Percentiles rank a stretch among this genome's conserved stretches.
These are phyloP conservation scores for Penicillium hordei DNA, from an alignment of 2,329 filamentous ascomycete genomes.

Conservation along the genomic window DNA sequence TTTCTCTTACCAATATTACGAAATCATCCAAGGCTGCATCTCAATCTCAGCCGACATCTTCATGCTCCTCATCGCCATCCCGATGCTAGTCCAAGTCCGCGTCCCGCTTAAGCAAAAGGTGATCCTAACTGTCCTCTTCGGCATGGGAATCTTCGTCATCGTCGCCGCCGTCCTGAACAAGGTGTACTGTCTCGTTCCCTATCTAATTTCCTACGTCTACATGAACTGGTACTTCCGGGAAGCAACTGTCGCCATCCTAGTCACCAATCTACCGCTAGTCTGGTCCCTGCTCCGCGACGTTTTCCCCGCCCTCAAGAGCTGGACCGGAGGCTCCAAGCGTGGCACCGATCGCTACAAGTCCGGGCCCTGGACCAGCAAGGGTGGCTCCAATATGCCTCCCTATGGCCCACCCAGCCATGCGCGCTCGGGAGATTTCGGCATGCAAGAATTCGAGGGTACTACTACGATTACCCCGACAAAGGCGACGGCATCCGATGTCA, in stretches of 20 bases:
- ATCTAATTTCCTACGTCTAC: slow-evolving; percentile 44
- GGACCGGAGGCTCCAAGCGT: slow-evolving; percentile 40
- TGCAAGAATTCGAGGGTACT: slow-evolving; percentile 34
- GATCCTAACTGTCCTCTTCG: slow-evolving; percentile 44
- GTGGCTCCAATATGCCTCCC: slow-evolving; percentile 25
- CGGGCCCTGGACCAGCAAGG: slow-evolving; percentile 34
- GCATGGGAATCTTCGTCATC: slow-evolving; percentile 50
- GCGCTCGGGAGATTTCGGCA: slow-evolving; percentile 31
- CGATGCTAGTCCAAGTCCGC: slow-evolving; percentile 42
- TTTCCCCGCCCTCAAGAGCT: slow-evolving; percentile 46
- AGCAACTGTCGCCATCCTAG: slow-evolving; percentile 47
- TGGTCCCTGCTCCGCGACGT: slow-evolving; percentile 54
- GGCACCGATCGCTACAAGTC: slow-evolving; percentile 36
- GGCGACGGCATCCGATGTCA: slow-evolving; percentile 28
- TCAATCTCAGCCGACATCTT: slow-evolving; percentile 47
- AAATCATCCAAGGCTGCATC: slow-evolving; percentile 48
- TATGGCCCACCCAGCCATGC: slow-evolving; percentile 32
- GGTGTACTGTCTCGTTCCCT: slow-evolving; percentile 48
- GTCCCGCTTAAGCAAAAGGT: slow-evolving; percentile 46
- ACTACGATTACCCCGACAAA: slow-evolving; percentile 30
- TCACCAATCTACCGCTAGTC: slow-evolving; percentile 53
- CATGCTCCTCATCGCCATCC: slow-evolving; percentile 47
- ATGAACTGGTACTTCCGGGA: slow-evolving; percentile 53
- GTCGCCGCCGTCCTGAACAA: slow-evolving; percentile 52
- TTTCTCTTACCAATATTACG: slow-evolving; percentile 46